These are phyloP conservation scores for Kodamaea sagamina DNA, from an alignment of 805 yeast genomes.

Conservation along the genomic window DNA sequence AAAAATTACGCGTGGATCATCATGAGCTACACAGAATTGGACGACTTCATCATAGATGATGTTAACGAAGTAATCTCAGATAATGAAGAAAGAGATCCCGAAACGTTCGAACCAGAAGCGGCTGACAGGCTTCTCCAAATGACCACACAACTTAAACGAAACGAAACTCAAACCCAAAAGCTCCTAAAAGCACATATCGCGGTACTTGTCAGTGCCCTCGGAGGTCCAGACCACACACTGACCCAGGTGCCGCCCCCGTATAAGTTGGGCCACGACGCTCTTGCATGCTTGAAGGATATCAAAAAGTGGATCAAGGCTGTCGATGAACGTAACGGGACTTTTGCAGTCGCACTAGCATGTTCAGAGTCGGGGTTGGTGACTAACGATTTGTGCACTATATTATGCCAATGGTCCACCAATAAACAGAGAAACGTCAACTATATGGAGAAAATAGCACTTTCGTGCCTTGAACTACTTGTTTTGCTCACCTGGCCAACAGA, in stretches of 20 bases:
- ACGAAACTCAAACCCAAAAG: conserved; percentile 38
- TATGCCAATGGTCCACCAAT: conserved; percentile 65
- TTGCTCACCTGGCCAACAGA: conserved; percentile 85
- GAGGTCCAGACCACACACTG: conserved; percentile 74
- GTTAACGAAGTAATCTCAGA: conserved; percentile 23
- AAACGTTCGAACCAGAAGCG: background rate
- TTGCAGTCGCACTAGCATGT: conserved; percentile 86
- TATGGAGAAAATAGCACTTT: conserved; percentile 64
- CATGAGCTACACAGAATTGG: conserved; percentile 27
- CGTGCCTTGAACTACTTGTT: conserved; percentile 77
- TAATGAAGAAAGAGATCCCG: conserved; percentile 2
- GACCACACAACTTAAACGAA: conserved; percentile 29
- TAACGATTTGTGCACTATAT: conserved; percentile 72
- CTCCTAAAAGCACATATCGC: conserved; percentile 72
- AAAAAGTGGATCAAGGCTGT: conserved; percentile 85
- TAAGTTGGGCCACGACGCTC: conserved; percentile 83
- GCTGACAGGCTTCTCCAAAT: conserved; percentile 21
- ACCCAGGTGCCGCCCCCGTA: conserved; percentile 53
- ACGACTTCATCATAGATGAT: conserved; percentile 39
- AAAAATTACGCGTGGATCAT: conserved; percentile 5
- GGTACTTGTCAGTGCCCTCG: conserved; percentile 82
- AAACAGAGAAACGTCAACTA: conserved; percentile 29
- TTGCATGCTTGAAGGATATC: conserved; percentile 82
- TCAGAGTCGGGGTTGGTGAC: conserved; percentile 74
- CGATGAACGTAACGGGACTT: conserved; percentile 68